Percentiles rank a stretch among this genome's conserved stretches.
Conservation (phyloP, 805 yeast species). For the Saccharomycopsis sp. region DNA sequence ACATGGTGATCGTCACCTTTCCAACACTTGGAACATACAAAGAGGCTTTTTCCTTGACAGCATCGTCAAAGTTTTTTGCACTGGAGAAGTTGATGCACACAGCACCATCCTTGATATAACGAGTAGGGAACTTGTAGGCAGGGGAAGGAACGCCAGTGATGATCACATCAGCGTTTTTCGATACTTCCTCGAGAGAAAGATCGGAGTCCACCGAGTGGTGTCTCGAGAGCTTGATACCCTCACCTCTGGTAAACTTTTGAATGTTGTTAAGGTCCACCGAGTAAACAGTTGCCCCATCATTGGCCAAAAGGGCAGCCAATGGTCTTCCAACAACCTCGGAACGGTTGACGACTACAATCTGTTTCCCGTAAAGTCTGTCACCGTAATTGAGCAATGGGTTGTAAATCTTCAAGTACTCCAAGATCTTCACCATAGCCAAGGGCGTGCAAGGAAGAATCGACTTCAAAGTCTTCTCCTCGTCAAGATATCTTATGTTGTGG, state of each 20-base stretch:
- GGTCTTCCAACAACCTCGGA: constrained; percentile 98
- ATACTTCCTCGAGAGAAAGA: constrained; percentile 52
- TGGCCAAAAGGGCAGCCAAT: constrained; percentile 88
- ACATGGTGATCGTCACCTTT: constrained; percentile 93
- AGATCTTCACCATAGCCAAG: constrained; percentile 84
- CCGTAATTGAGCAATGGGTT: constrained; percentile 80
- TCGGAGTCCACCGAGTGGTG: constrained; percentile 69
- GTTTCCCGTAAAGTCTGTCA: constrained; percentile 88
- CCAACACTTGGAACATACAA: constrained; percentile 94
- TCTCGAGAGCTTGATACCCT: constrained; percentile 70
- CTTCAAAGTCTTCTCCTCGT: constrained; percentile 57
- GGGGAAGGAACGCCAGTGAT: constrained; percentile 94
- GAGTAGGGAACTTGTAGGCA: constrained; percentile 78
- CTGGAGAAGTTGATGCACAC: constrained; percentile 86
- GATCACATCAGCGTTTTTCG: constrained; percentile 77
- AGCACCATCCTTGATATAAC: constrained; percentile 77
- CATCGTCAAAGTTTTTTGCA: constrained; percentile 78
- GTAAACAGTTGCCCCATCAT: constrained; percentile 95
- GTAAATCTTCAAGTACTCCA: constrained; percentile 86
- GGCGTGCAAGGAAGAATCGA: constrained; percentile 96
- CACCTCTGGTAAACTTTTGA: constrained; percentile 92
- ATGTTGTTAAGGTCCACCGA: constrained; percentile 84
- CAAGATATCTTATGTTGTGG: constrained; percentile 84
- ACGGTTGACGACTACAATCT: constrained; percentile 83
- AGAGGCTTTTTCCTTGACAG: constrained; percentile 79